Percentiles rank a stretch among this genome's conserved stretches.
These are phyloP conservation scores for Hygrophorus russula DNA, from an alignment of 768 basidiomycete species.

Conservation along the genomic window DNA sequence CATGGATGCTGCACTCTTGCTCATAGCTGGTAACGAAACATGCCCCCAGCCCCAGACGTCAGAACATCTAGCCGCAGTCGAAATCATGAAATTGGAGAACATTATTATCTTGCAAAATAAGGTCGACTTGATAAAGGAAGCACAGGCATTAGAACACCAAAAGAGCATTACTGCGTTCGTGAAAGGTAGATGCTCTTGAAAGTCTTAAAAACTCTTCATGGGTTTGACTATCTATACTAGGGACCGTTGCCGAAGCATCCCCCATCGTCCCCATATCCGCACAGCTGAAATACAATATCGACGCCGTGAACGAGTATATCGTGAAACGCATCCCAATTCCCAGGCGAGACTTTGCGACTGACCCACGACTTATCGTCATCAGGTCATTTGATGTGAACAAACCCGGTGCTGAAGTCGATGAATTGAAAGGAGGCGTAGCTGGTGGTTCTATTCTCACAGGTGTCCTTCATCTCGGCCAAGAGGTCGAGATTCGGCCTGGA, in stretches of 20 bases:
- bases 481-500: constrained; percentile 95
- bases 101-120: constrained; percentile 99
- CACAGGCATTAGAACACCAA: constrained; percentile 89
- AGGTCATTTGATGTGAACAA: constrained; percentile 99
- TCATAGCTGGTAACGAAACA: constrained; percentile 96
- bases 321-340: constrained; percentile 95
- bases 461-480: constrained; percentile 79
- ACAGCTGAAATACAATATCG: constrained; percentile 97
- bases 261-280: constrained; percentile 99
- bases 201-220: not conserved
- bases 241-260: constrained; percentile 93
- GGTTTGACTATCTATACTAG: constrained; percentile 24
- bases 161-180: constrained; percentile 94
- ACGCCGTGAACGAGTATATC: constrained; percentile 98
- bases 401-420: constrained; percentile 93
- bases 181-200: constrained; percentile 52
- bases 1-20: constrained; percentile 96
- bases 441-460: constrained; percentile 94
- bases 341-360: constrained; percentile 81
- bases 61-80: constrained; percentile 96
- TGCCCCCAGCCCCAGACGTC: constrained; percentile 99
- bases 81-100: constrained; percentile 98
- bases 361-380: constrained; percentile 93
- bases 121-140: constrained; percentile 95
- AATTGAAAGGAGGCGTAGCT: constrained; percentile 96